Conservation (phyloP, 2,329 filamentous ascomycete species). For the Cordyceps militaris region DNA sequence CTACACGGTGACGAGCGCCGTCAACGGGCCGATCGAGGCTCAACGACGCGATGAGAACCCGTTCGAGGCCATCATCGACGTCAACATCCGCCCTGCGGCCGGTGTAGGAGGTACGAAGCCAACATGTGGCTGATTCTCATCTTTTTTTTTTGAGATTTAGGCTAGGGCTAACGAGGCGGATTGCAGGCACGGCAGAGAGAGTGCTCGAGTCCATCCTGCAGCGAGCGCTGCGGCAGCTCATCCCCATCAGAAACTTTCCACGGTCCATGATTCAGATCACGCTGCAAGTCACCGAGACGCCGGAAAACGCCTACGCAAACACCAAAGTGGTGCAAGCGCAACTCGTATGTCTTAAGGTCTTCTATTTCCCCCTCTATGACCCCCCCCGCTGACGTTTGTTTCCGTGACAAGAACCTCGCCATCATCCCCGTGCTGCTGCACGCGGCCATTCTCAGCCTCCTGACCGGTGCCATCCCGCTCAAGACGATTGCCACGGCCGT, state of each 20-base stretch:
- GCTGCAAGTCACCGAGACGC: slow-evolving; percentile 66
- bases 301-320: slow-evolving; percentile 58
- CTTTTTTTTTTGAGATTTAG: no score
- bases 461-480: slow-evolving; percentile 78
- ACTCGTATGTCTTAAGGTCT: slow-evolving; percentile 40
- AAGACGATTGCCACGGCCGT: slow-evolving; percentile 62
- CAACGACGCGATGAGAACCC: slow-evolving; percentile 82
- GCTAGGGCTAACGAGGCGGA: slow-evolving; percentile 11
- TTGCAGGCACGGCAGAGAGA: slow-evolving; percentile 62
- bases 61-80: slow-evolving; percentile 84
- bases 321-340: slow-evolving; percentile 53
- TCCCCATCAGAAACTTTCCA: slow-evolving; percentile 69
- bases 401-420: slow-evolving; percentile 58
- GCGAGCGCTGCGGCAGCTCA: slow-evolving; percentile 63
- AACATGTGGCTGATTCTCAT: not conserved
- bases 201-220: slow-evolving; percentile 75
- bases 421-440: slow-evolving; percentile 79
- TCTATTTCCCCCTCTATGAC: not conserved
- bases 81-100: slow-evolving; percentile 77
- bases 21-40: slow-evolving; percentile 91
- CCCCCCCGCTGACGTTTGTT: not conserved
- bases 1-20: slow-evolving; percentile 74
- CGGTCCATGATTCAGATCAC: slow-evolving; percentile 73
- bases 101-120: slow-evolving; percentile 65
- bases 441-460: slow-evolving; percentile 66